Base-by-base conservation (phyloP, 108 stramenopile species). In the Cyclostephanos invisitatus region DNA sequence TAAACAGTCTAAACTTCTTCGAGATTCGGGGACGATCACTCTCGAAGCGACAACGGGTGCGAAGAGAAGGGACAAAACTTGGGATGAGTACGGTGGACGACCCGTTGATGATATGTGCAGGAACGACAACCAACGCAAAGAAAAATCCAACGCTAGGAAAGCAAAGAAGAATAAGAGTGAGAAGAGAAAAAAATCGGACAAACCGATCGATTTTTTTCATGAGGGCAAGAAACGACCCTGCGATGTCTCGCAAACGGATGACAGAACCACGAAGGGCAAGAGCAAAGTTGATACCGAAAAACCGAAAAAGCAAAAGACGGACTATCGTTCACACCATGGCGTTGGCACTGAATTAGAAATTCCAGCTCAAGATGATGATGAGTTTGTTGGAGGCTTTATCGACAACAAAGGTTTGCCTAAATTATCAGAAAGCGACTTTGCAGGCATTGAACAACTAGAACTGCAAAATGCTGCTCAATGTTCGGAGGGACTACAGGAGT, bases 401-500 rank as follows among this genome's bases (percentile, higher is more conserved):
- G 22, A 59, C 17, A 10, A 32, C 27, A 12, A 21, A 22, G 46
- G 36, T 14, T 15, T 37, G 28, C 67, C 62, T 42, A 10, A 49
- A 32, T 44, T 81, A 12, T 46, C 71, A 61, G 53, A 70, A 15
- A 27, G 42, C 61, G 73, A 74, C 42, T 71, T 75, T 77, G 68
- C 42, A 21, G 74, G 68, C 7, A 68, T 80, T 59, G 81, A 82
- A 67, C 46, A 67, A 18, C 35, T 56, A 18, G 44, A 59, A 37
- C 51, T 79, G 3, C n/a, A 61, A 53, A 83, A 83, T 66, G 83
- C 83, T 35, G 83, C 59, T 15, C 32, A 42, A 25, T 75, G 72
- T 25, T 35, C 37, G 28, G 69, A 83, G 46, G 83, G 77, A 11
- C 51, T 83, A 17, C 40, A 55, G 18, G 7, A 42, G 8, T 83